Conservation (phyloP, 1,139 yeast genomes). For the Zygoascus sp. region DNA sequence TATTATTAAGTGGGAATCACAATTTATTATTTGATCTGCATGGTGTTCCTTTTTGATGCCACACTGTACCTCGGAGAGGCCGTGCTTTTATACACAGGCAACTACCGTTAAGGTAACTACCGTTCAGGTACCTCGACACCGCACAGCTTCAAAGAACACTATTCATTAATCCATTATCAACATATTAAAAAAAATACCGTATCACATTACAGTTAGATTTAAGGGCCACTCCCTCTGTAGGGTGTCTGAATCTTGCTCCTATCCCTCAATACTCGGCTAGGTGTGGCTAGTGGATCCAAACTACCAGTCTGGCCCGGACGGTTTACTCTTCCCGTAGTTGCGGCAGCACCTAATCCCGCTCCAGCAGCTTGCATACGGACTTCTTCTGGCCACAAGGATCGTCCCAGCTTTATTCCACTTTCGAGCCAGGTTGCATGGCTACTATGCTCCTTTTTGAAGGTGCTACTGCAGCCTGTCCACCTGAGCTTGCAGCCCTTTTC, state of each 20-base stretch:
- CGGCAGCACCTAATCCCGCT: constrained; percentile 17
- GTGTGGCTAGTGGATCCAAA: constrained; percentile 22
- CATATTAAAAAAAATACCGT: too few relatives aligned
- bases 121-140: too few relatives aligned
- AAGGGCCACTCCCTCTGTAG: neutral
- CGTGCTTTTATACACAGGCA: too few relatives aligned
- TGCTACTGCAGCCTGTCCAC: constrained; percentile 41
- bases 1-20: too few relatives aligned
- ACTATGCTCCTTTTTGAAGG: constrained; percentile 22
- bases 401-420: constrained; percentile 61
- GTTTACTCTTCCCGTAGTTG: constrained; percentile 19
- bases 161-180: neutral
- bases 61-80: too few relatives aligned
- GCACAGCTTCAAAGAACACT: too few relatives aligned
- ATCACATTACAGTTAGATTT: neutral
- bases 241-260: constrained; percentile 16
- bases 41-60: too few relatives aligned
- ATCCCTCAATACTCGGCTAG: constrained; percentile 26
- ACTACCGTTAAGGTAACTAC: too few relatives aligned
- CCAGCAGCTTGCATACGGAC: constrained; percentile 21
- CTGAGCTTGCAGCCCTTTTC: constrained; percentile 64
- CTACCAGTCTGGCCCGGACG: constrained; percentile 1
- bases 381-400: constrained; percentile 59
- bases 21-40: too few relatives aligned
- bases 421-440: constrained; percentile 48